Conservation (phyloP, 306 rosid species). For the Mimosa bimucronata region DNA sequence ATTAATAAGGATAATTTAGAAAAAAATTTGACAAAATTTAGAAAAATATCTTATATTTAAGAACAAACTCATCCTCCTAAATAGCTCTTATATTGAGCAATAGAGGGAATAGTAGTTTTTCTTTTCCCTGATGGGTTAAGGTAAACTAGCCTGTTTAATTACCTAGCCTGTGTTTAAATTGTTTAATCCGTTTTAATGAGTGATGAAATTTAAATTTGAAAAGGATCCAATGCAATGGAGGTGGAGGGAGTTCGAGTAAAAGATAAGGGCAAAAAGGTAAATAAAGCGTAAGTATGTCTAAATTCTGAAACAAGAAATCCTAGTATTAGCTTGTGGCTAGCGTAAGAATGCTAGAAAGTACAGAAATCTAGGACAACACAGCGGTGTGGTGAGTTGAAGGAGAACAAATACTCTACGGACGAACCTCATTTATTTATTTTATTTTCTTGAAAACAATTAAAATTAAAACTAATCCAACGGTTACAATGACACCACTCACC, state of each 20-base stretch:
- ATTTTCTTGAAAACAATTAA: background rate
- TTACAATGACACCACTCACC: background rate
- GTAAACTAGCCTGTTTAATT: too few relatives aligned
- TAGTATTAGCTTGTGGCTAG: slow-evolving; percentile 41
- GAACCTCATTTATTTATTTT: background rate
- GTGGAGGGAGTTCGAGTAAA: background rate
- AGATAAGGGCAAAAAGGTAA: slow-evolving; percentile 28
- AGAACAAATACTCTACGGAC: background rate
- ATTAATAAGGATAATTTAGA: too few relatives aligned
- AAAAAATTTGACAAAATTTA: too few relatives aligned
- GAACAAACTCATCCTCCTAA: too few relatives aligned
- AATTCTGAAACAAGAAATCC: slow-evolving; percentile 37
- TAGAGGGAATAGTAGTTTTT: too few relatives aligned
- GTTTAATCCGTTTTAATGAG: background rate
- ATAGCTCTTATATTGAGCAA: too few relatives aligned
- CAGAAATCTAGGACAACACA: slow-evolving; percentile 46
- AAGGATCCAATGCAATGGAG: background rate
- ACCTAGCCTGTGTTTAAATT: too few relatives aligned
- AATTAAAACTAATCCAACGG: background rate
- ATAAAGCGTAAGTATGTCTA: background rate
- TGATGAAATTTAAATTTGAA: background rate
- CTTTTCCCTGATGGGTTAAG: too few relatives aligned
- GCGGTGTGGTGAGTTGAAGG: background rate
- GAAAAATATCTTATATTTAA: too few relatives aligned
- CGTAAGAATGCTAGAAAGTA: slow-evolving; percentile 43